Base-by-base conservation (phyloP, 225 moss, liverwort and hornwort species). In the Rhytidiadelphus loreus region DNA sequence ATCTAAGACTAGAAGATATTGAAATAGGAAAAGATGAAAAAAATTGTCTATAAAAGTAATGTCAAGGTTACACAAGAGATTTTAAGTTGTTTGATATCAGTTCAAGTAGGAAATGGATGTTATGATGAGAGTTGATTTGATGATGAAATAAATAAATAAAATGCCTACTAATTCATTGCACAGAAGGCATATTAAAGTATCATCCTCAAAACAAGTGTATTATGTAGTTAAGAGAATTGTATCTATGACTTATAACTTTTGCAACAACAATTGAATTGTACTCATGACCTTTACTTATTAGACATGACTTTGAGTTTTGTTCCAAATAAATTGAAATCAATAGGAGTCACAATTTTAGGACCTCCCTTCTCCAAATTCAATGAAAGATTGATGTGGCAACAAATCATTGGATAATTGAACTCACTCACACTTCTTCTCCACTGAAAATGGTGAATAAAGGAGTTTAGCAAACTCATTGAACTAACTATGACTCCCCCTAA, bases 301-400 rank as follows among this genome's bases (percentile, higher is more conserved):
- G 11, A 35, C 5, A n/a, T 24, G 7, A 6, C 13, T 39, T 41
- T 39, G 25, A 70, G 6, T 14, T 41, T 39, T 10, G 14, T 25
- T 23, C 13, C 25, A 41, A 70, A 39, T 16, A 5, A 70, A 24
- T 39, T 41, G 23, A 39, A 41, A 23, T 70, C 24, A 41, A 37
- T 66, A 16, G 7, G 69, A 39, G 25, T 23, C 1, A 41, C 4
- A 41, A 8, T 41, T 41, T 70, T 41, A 41, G 1, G 25, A 70
- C 8, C 8, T 41, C 7, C 3, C 1, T 25, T 41, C 5, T 70
- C 1, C 0, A 1, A 73, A 29, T 16, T 44, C 0, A 5, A 0
- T 72, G 16, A 72, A 44, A 72, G 16, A 4, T 16, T 28, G 16
- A 72, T 3, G 3, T 44, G 6, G 10, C 44, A 72, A 72, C 0